Evolutionary conservation across 495 filamentous ascomycete species (phyloP).

Genomic region (Penicillium odoratum): DNA sequence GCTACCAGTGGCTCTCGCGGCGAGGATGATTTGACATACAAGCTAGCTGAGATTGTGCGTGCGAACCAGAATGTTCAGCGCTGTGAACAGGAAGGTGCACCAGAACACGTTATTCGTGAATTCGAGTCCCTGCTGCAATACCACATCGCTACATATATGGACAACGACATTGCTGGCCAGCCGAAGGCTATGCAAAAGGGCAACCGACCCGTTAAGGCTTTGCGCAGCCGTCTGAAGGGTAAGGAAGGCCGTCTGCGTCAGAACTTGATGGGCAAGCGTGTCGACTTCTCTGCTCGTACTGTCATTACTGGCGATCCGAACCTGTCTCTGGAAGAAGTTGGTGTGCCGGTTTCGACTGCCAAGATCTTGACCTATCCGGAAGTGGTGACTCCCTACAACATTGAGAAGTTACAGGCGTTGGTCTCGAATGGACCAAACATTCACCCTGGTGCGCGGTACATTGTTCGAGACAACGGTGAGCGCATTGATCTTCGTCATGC

Average conservation of each 20-base stretch:
- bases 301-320: conserved; percentile 99
- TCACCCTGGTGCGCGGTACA: conserved; percentile 93
- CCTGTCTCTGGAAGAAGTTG: conserved; percentile 92
- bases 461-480: conserved; percentile 87
- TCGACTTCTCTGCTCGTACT: conserved; percentile 98
- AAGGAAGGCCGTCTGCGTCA: conserved; percentile 97
- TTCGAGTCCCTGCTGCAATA: conserved; percentile 94
- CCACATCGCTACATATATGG: conserved; percentile 98
- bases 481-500: conserved; percentile 93
- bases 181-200: conserved; percentile 96
- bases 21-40: conserved; percentile 98
- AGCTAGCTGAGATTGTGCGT: conserved; percentile 95
- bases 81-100: conserved; percentile 84
- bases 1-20: conserved; percentile 80
- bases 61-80: conserved; percentile 92
- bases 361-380: conserved; percentile 91
- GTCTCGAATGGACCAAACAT: conserved; percentile 92
- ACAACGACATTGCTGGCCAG: conserved; percentile 96
- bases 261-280: conserved; percentile 99
- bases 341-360: conserved; percentile 88
- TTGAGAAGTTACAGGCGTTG: conserved; percentile 80
- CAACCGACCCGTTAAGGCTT: conserved; percentile 91
- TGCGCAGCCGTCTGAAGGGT: conserved; percentile 94
- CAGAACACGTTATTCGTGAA: conserved; percentile 82
- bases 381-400: conserved; percentile 97